These are phyloP conservation scores for Podospora pseudocomata DNA, from an alignment of 495 filamentous ascomycete genomes.

Conservation along the genomic window DNA sequence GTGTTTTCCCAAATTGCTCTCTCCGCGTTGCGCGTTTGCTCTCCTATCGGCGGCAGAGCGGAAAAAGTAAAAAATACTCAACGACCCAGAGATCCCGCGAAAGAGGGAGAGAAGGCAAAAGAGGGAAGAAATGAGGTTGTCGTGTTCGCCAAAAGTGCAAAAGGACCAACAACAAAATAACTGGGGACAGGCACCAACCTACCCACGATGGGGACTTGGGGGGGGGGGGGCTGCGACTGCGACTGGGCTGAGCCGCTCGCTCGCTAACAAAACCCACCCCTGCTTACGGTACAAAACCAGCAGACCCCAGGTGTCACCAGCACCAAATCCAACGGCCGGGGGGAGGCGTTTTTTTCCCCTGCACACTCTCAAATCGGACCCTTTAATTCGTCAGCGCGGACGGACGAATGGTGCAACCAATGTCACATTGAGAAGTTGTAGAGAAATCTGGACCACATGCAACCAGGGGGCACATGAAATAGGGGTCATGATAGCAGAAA, in stretches of 20 bases:
- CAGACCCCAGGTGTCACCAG: not conserved
- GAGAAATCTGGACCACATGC: not conserved
- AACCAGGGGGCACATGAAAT: not conserved
- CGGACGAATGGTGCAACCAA: not conserved
- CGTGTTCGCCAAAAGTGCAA: not conserved
- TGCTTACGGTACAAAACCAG: not conserved
- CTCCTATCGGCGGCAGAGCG: no score
- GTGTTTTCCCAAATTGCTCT: no score
- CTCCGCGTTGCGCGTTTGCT: no score
- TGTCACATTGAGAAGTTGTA: not conserved
- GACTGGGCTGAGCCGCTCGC: conserved; percentile 62
- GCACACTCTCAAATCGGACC: not conserved
- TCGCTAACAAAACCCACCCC: not conserved
- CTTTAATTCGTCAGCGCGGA: not conserved
- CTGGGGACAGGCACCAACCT: not conserved
- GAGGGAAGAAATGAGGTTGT: not conserved
- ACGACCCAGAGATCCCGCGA: not conserved
- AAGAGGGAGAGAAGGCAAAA: not conserved
- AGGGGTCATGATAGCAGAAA: not conserved
- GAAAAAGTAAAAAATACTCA: not conserved
- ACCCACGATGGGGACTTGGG: not conserved
- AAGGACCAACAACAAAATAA: conserved; percentile 1
- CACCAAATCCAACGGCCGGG: not conserved
- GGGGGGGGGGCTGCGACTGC: no score
- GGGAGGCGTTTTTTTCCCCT: not conserved